Percentiles rank a stretch among this genome's conserved stretches.
Conservation (phyloP, 805 yeast genomes). For the Saccharomyces kudriavzevii region DNA sequence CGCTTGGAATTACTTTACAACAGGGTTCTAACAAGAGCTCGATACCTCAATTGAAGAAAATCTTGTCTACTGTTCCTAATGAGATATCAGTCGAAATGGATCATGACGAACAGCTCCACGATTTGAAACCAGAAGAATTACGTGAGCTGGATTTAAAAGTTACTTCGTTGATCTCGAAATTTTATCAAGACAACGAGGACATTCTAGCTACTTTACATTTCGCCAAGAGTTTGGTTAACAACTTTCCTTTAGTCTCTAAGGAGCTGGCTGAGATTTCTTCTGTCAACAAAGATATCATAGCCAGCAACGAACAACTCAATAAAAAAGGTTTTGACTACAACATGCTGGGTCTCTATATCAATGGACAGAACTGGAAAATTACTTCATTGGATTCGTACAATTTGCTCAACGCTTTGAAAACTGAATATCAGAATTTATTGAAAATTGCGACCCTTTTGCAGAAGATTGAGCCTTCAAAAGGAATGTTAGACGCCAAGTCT, state of each 20-base stretch:
- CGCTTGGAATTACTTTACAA: constrained; percentile 23
- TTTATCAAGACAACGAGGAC: constrained; percentile 26
- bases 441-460: constrained; percentile 8
- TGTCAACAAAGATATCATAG: constrained; percentile 5
- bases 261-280: constrained; percentile 8
- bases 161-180: constrained; percentile 41
- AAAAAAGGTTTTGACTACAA: constrained; percentile 26
- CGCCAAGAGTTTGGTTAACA: constrained; percentile 34
- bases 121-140: constrained; percentile 20
- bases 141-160: constrained; percentile 57
- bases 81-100: constrained; percentile 42
- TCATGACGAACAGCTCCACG: constrained; percentile 9
- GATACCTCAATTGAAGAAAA: constrained; percentile 30
- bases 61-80: constrained; percentile 7
- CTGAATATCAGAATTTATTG: constrained; percentile 15
- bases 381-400: constrained; percentile 18
- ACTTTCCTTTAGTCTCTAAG: constrained; percentile 32
- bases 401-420: constrained; percentile 13
- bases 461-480: constrained; percentile 23
- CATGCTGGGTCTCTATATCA: constrained; percentile 26
- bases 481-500: constrained; percentile 8
- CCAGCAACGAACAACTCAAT: constrained; percentile 10
- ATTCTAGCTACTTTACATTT: constrained; percentile 30
- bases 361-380: constrained; percentile 26
- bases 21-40: constrained; percentile 30